phyloP scores from a whole-genome alignment of 2,329 filamentous ascomycete genomes.

The Paracoccidioides lutzii region DNA sequence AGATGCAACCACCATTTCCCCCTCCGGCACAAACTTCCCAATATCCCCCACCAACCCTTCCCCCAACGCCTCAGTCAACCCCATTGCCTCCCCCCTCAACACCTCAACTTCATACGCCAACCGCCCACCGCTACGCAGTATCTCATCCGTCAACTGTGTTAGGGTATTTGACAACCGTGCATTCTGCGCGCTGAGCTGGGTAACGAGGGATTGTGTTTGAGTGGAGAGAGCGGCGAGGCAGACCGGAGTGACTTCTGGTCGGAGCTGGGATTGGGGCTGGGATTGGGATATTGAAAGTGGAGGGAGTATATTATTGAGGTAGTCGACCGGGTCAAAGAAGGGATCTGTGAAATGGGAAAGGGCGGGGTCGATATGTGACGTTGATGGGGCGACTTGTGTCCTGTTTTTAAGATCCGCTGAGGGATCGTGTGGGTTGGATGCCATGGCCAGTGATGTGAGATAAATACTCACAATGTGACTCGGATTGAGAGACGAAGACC shows the following conservation, averaged over 20 bases:
- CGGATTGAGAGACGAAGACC: too few relatives aligned
- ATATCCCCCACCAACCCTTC: conserved; percentile 62
- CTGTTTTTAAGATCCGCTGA: not conserved
- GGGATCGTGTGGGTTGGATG: not conserved
- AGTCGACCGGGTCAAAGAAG: conserved; percentile 70
- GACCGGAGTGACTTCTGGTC: conserved; percentile 28
- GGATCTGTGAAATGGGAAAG: conserved; percentile 63
- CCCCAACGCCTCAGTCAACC: conserved; percentile 62
- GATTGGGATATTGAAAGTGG: conserved; percentile 39
- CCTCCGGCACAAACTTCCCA: conserved; percentile 52
- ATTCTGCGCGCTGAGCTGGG: conserved; percentile 79
- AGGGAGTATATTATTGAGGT: conserved; percentile 69
- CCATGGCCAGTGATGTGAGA: not conserved
- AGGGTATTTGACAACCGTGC: conserved; percentile 67
- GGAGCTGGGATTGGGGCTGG: conserved; percentile 7
- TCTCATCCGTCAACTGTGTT: conserved; percentile 87
- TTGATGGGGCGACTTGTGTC: not conserved
- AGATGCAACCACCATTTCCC: conserved; percentile 13
- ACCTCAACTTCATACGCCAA: conserved; percentile 92
- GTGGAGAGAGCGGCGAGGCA: conserved; percentile 64
- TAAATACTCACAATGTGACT: not conserved
- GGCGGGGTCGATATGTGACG: conserved; percentile 56
- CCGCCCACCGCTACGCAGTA: conserved; percentile 73
- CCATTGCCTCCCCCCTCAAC: conserved; percentile 70
- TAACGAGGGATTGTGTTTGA: conserved; percentile 71